Conservation (phyloP, 768 basidiomycete species). For the Tulasnella sp. region DNA sequence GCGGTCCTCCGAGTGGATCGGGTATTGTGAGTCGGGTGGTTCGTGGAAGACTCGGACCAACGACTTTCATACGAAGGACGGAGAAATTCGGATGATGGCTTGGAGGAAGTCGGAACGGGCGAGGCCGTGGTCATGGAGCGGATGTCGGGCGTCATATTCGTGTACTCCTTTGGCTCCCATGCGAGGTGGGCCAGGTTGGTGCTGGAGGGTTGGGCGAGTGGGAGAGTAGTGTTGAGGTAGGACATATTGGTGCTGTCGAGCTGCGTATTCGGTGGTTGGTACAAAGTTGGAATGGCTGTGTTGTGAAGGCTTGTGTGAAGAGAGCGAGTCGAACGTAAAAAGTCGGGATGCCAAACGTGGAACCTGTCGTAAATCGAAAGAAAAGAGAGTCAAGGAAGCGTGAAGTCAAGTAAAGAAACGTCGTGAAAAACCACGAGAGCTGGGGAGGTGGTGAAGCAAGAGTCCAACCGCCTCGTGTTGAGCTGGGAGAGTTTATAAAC, state of each 20-base stretch:
- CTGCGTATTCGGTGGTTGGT: neutral
- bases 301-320: neutral
- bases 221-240: neutral
- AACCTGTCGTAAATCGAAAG: neutral
- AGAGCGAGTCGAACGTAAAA: neutral
- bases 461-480: neutral
- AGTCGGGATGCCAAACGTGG: neutral
- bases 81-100: too few species aligned
- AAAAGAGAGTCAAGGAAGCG: neutral
- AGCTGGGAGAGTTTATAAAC: neutral
- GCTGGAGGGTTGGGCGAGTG: too few species aligned
- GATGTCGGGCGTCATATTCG: too few species aligned
- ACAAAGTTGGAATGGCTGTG: neutral
- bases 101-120: too few species aligned
- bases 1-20: neutral
- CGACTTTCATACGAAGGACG: neutral
- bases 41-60: neutral
- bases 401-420: neutral
- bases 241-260: neutral
- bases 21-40: neutral
- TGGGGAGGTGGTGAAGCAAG: neutral
- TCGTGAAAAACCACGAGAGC: conserved; percentile 1
- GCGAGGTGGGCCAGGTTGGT: too few species aligned
- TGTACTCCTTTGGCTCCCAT: too few species aligned
- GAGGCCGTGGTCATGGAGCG: too few species aligned